These are phyloP conservation scores for Candida pseudoglaebosa DNA, from an alignment of 805 yeast genomes.

Conservation along the genomic window DNA sequence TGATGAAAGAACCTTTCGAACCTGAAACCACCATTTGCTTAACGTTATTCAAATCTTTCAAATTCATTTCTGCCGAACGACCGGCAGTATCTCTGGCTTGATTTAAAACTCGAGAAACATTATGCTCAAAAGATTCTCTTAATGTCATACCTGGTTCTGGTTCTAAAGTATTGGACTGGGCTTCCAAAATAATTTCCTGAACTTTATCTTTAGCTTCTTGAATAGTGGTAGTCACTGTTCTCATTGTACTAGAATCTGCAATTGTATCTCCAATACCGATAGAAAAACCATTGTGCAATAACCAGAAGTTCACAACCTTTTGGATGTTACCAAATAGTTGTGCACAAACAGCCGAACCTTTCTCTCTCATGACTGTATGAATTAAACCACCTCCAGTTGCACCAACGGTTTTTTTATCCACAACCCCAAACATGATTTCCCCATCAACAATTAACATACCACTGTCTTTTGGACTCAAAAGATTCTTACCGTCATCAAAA, in stretches of 20 bases:
- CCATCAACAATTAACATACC: slow-evolving; percentile 97
- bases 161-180: slow-evolving; percentile 80
- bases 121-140: slow-evolving; percentile 97
- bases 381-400: slow-evolving; percentile 97
- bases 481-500: slow-evolving; percentile 83
- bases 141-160: slow-evolving; percentile 99
- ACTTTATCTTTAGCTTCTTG: slow-evolving; percentile 91
- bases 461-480: slow-evolving; percentile 81
- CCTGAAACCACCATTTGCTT: slow-evolving; percentile 99
- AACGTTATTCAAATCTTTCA: slow-evolving; percentile 91
- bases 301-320: slow-evolving; percentile 94
- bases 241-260: slow-evolving; percentile 97
- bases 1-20: slow-evolving; percentile 97
- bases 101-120: slow-evolving; percentile 89
- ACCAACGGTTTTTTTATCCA: slow-evolving; percentile 97
- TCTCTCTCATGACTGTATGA: slow-evolving; percentile 96
- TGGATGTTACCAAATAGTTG: slow-evolving; percentile 88
- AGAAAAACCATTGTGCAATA: slow-evolving; percentile 93
- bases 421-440: slow-evolving; percentile 96
- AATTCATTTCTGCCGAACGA: slow-evolving; percentile 94
- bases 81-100: slow-evolving; percentile 99
- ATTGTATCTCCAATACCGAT: slow-evolving; percentile 99
- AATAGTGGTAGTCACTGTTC: slow-evolving; percentile 87
- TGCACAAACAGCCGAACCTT: slow-evolving; percentile 89
- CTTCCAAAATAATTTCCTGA: slow-evolving; percentile 87